Base-by-base conservation (phyloP, 1,284 basidiomycete genomes). In the Apiotrichum brassicae region DNA sequence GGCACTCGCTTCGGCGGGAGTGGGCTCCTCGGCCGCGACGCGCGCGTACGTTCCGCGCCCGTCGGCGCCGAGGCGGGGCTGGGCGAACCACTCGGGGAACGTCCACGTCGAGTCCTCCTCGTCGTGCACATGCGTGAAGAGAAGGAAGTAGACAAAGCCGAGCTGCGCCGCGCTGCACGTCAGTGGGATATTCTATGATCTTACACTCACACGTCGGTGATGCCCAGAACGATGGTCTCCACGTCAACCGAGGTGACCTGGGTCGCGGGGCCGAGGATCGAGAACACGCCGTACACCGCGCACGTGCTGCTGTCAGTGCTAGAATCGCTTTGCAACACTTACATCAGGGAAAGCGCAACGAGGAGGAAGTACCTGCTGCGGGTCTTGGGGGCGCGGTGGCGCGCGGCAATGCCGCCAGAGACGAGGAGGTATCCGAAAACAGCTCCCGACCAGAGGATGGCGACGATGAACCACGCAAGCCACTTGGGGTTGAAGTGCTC, bases 71-170 rank as follows among this genome's bases (percentile, higher is more conserved):
- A 54, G 51, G 43, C 69, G 68, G 39, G 57, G 55, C 41, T 59
- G 56, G 44, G 65, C 63, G 58, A 68, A 70, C 64, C 70, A 72
- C 11, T 65, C 64, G 43, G 71, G 69, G 38, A 72, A 53, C 41
- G 56, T 58, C 49, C 57, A 68, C 19, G 59, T 59, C 50, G 67
- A 64, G 35, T 62, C 65, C 49, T 72, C 68, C 22, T 41, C 45
- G 40, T 66, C 66, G 53, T 71, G 66, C 6, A 61, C 57, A 60
- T 73, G 68, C 26, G 66, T 51, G 43, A 67, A 42, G 44, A 73
- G 61, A 23, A 72, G 58, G 49, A 71, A 54, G 62, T 60, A 67
- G 43, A 62, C 61, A 58, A 72, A 71, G 43, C 67, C 70, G 51
- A 73, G 44, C 56, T 67, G 65, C 49, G 64, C 57, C 37, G 62